These are phyloP conservation scores for Cladosporium halotolerans DNA, from an alignment of 2,329 filamentous ascomycete species.

Conservation along the genomic window DNA sequence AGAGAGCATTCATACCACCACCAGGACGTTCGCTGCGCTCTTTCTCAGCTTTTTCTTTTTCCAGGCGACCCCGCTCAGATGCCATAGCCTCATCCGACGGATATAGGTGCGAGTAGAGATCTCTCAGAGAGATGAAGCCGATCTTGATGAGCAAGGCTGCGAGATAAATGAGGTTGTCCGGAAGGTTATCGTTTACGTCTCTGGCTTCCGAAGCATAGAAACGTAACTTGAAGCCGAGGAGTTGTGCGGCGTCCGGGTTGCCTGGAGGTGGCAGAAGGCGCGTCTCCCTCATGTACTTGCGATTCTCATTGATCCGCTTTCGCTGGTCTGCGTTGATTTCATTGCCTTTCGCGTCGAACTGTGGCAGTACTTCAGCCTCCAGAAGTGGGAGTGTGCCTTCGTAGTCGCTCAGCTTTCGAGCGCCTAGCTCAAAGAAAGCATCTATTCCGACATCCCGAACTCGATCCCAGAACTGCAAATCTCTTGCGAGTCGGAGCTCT, in stretches of 20 bases:
- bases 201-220: conserved; percentile 84
- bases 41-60: conserved; percentile 71
- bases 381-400: conserved; percentile 36
- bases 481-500: conserved; percentile 56
- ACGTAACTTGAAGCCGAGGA: conserved; percentile 92
- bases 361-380: conserved; percentile 24
- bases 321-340: conserved; percentile 32
- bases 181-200: conserved; percentile 68
- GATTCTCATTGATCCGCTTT: conserved; percentile 51
- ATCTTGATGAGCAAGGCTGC: conserved; percentile 92
- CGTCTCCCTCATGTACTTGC: conserved; percentile 73
- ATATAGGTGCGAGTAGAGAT: conserved; percentile 88
- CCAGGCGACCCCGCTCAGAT: conserved; percentile 59
- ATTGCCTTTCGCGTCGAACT: conserved; percentile 32
- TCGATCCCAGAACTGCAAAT: conserved; percentile 72
- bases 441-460: conserved; percentile 70
- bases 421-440: conserved; percentile 86
- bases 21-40: conserved; percentile 66
- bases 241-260: conserved; percentile 85
- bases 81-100: conserved; percentile 80
- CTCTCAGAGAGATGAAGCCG: conserved; percentile 86
- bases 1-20: conserved; percentile 69
- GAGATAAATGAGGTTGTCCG: conserved; percentile 87
- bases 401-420: conserved; percentile 57
- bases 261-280: conserved; percentile 76